A percentile compares a stretch with the other conserved stretches of the same genome.
Conservation (phyloP, 108 stramenopile genomes). For the Pseudonitzschia pungens region DNA sequence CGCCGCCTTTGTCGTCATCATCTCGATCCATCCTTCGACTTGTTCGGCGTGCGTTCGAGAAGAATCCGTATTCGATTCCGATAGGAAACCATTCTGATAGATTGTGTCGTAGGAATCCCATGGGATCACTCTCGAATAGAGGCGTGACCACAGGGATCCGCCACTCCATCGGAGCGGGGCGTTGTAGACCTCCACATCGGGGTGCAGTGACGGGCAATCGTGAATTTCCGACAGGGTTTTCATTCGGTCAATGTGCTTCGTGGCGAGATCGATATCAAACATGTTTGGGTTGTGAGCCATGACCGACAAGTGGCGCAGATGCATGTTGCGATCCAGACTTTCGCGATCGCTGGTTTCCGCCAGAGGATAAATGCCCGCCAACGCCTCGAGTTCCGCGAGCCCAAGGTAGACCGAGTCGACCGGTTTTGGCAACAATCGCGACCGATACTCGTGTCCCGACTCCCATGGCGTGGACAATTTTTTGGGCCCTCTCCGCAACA, state of each 20-base stretch:
- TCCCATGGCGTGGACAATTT: conserved; percentile 55
- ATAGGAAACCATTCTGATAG: conserved; percentile 45
- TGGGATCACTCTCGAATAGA: conserved; percentile 30
- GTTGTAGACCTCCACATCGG: conserved; percentile 56
- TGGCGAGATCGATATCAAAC: conserved; percentile 53
- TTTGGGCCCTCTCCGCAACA: conserved; percentile 43
- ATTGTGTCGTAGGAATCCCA: conserved; percentile 46
- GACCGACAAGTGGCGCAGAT: conserved; percentile 42
- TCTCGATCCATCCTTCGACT: conserved; percentile 54
- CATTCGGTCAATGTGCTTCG: conserved; percentile 47
- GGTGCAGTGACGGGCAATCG: conserved; percentile 23
- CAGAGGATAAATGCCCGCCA: conserved; percentile 33
- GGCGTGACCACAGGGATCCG: conserved; percentile 24
- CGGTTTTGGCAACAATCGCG: conserved; percentile 49
- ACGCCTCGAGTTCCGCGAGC: conserved; percentile 59
- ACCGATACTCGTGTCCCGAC: conserved; percentile 17
- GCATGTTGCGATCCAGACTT: conserved; percentile 42
- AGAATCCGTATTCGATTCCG: conserved; percentile 17
- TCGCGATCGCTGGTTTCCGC: conserved; percentile 30
- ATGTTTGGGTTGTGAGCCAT: conserved; percentile 35
- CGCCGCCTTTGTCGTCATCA: conserved; percentile 35
- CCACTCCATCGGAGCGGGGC: conserved; percentile 65
- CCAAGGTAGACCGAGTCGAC: conserved; percentile 52
- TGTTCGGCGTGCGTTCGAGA: conserved; percentile 38
- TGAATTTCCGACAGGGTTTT: conserved; percentile 26